Evolutionary conservation across 345 rosid genomes (phyloP), one percentile per base, ranked within the genome.

Genomic region (Mangifera indica): DNA sequence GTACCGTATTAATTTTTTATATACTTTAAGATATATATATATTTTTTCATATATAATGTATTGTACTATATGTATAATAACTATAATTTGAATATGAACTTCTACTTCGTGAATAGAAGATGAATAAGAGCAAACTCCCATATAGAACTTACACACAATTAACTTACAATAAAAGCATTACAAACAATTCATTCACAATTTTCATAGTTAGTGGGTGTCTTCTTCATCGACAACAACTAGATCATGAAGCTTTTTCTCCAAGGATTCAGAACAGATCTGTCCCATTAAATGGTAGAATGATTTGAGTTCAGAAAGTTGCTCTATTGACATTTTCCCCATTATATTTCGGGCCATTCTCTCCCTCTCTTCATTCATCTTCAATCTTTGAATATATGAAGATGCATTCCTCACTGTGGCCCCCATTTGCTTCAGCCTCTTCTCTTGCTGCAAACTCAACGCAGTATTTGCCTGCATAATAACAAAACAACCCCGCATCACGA

Each of bases 361-460:
- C 67, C 83, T 81, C 63, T 81, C 85, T 24, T 82, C 84, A 21
- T 81, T 82, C 79, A 73, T 67, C 66, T 77, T 85, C 79, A 88
- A 15, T 56, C 61, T 77, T 51, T 84, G 71, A 21, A 75, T 69
- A 72, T 81, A 87, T 45, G 74, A 73, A 10, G 76, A 72, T 6
- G 81, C 84, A 82, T 89, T 85, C 72, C 91, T 87, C 72, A 89
- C 91, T 5, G 91, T 89, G 0, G 88, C 93, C 8, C 93, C 91
- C 86, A 89, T 82, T 74, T 89, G 88, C 80, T 83, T 82, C 75
- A 89, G 73, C 85, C 93, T 82, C 0, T 76, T 87, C 79, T 89
- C 91, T 59, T 89, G 88, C 60, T 85, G 84, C 72, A 79, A 66
- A 75, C 89, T 87, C 78, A 84, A 63, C 4, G 69, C 83, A 18